Conservation (phyloP, 371 early-diverging fungal genomes). For the Rhizopus stolonifer region DNA sequence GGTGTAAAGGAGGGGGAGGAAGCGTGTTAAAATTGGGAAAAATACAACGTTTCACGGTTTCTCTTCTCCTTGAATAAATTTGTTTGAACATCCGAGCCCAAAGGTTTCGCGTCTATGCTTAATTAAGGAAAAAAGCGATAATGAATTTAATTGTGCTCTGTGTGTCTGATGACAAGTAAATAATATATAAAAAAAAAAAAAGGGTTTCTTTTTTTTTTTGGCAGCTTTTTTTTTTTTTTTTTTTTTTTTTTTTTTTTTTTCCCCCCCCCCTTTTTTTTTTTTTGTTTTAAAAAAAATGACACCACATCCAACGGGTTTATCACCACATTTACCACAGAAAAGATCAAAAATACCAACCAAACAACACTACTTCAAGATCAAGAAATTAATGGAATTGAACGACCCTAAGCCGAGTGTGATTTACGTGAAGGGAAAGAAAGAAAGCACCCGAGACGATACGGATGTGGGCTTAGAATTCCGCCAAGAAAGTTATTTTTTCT, state of each 20-base stretch:
- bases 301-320: slow-evolving; percentile 21
- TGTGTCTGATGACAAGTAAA: slow-evolving; percentile 2
- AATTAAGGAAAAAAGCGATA: neutral
- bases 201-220: neutral
- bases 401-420: slow-evolving; percentile 11
- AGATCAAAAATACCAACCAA: slow-evolving; percentile 21
- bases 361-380: slow-evolving; percentile 32
- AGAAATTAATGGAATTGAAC: slow-evolving; percentile 13
- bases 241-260: slow-evolving; percentile 9
- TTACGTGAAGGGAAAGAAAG: slow-evolving; percentile 32
- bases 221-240: slow-evolving; percentile 4
- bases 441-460: slow-evolving; percentile 41
- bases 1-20: no score
- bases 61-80: no score
- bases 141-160: neutral
- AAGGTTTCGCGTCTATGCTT: slow-evolving; percentile 5
- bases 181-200: neutral
- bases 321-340: neutral
- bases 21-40: neutral
- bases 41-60: neutral
- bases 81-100: no score
- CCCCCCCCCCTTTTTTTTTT: no score
- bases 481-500: slow-evolving; percentile 57
- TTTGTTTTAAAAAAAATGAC: slow-evolving; percentile 20
- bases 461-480: slow-evolving; percentile 50